Percentiles rank a stretch among this genome's conserved stretches.
Evolutionary conservation across 169 alveolate genomes (phyloP).

Genomic region (Eimeria maxima): DNA sequence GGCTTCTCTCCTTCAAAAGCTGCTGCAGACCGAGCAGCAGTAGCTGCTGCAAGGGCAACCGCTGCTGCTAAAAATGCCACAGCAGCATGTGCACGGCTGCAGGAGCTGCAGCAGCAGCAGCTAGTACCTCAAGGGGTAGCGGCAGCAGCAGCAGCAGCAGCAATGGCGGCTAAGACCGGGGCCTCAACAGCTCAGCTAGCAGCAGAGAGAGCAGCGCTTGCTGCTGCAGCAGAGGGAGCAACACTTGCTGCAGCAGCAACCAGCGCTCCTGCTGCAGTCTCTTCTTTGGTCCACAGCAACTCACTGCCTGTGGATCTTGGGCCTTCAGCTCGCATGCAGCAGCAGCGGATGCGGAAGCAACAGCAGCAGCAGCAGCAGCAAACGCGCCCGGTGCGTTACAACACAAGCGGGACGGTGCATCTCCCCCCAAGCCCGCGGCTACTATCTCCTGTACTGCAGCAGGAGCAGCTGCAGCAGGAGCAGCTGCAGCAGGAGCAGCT

Average conservation of each 20-base stretch:
- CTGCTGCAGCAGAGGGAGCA: conserved; percentile 50
- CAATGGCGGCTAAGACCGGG: conserved; percentile 23
- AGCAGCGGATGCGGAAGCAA: conserved; percentile 45
- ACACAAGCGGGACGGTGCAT: conserved; percentile 30
- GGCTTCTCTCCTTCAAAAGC: conserved; percentile 49
- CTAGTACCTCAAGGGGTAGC: conserved; percentile 12
- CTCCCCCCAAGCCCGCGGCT: not conserved
- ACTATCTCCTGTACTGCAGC: conserved; percentile 2
- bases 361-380: conserved; percentile 62
- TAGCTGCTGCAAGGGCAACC: conserved; percentile 43
- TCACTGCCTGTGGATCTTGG: not conserved
- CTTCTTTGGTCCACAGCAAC: conserved; percentile 10
- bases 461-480: not conserved
- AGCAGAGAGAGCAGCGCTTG: conserved; percentile 48
- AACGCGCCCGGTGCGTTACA: not conserved
- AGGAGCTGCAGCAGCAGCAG: conserved; percentile 40
- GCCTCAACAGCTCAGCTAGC: conserved; percentile 59
- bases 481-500: not conserved
- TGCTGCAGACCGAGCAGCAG: conserved; percentile 61
- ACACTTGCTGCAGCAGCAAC: conserved; percentile 46
- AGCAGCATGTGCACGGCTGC: conserved; percentile 65
- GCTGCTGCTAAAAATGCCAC: conserved; percentile 60
- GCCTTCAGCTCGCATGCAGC: not conserved
- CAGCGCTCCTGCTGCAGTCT: not conserved
- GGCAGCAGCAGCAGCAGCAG: conserved; percentile 43